These are phyloP conservation scores for Exsudoporus floridanus DNA, from an alignment of 1,284 basidiomycete species.

Conservation along the genomic window DNA sequence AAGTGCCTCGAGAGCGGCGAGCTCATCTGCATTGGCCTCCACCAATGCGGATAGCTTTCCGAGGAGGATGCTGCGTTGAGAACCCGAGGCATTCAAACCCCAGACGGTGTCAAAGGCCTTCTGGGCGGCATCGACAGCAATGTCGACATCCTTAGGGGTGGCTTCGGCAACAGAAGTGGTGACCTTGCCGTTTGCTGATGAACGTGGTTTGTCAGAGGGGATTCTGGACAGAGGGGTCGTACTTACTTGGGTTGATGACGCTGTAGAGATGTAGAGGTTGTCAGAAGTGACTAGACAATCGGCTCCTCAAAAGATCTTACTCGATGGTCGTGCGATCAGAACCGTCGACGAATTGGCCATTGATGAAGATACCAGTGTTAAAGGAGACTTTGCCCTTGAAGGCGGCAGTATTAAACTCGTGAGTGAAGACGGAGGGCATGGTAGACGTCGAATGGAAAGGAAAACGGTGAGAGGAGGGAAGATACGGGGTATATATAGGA, in stretches of 20 bases:
- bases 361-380: slow-evolving; percentile 79
- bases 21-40: slow-evolving; percentile 58
- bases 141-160: slow-evolving; percentile 68
- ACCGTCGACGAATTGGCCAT: slow-evolving; percentile 78
- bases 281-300: neutral
- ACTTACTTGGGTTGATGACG: slow-evolving; percentile 70
- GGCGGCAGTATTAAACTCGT: slow-evolving; percentile 63
- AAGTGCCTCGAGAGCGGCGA: slow-evolving; percentile 60
- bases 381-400: slow-evolving; percentile 74
- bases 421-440: slow-evolving; percentile 49
- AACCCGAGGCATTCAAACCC: slow-evolving; percentile 52
- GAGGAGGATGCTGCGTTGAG: slow-evolving; percentile 52
- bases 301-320: slow-evolving; percentile 40
- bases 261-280: slow-evolving; percentile 37
- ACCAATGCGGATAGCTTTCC: slow-evolving; percentile 59
- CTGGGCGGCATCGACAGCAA: slow-evolving; percentile 75
- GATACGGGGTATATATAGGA: slow-evolving; percentile 20
- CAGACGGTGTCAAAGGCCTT: slow-evolving; percentile 66
- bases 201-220: neutral
- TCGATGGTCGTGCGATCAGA: slow-evolving; percentile 65
- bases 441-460: slow-evolving; percentile 4
- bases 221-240: neutral
- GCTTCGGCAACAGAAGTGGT: slow-evolving; percentile 71
- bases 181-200: slow-evolving; percentile 64
- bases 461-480: neutral